Evolutionary conservation across 2,329 filamentous ascomycete genomes (phyloP), one percentile per base, ranked within the genome.

Genomic region (Cladosporium velox): DNA sequence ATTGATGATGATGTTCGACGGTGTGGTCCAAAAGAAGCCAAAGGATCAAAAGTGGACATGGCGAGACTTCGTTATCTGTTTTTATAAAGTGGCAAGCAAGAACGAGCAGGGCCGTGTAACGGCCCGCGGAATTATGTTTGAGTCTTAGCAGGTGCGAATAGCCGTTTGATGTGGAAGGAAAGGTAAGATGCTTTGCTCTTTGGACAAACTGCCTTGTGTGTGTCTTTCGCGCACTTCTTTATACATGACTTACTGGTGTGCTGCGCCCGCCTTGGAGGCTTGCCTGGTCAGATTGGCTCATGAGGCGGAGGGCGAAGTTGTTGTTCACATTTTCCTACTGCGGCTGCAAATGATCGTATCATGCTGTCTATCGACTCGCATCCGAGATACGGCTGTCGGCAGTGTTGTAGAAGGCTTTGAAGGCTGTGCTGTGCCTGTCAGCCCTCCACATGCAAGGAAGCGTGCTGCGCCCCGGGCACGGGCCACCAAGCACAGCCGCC

Each of bases 1-100:
- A 24, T 34, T n/a, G n/a, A n/a, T n/a, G n/a, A n/a, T 34, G 61
- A 55, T 57, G 26, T 44, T 26, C 61, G 34, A 15, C 26, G 61
- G 15, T 38, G 30, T 26, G 11, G n/a, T 18, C 14, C 4, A 6
- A 35, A n/a, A n/a, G n/a, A 51, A 38, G 44, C 15, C 15, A 12
- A 15, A 4, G 57, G 38, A 2, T 59, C 35, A 3, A 59, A 30
- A 30, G 35, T 35, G 15, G 57, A 28, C 35, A 59, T 47, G 11
- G 12, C 32, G 28, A 52, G 41, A 47, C 6, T 10, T 10, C 11
- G 41, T 44, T 47, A 47, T 32, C 2, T 47, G 18, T 47, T 21
- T 47, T 21, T 15, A 1, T 44, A 44, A 12, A 11, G n/a, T 24
- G 59, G 59, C 59, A 60, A 47, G 59, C 41, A 15, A n/a, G 57